A percentile compares a stretch with the other conserved stretches of the same genome.
Evolutionary conservation across 2,329 filamentous ascomycete species (phyloP).

Genomic region (Cercospora sojina): DNA sequence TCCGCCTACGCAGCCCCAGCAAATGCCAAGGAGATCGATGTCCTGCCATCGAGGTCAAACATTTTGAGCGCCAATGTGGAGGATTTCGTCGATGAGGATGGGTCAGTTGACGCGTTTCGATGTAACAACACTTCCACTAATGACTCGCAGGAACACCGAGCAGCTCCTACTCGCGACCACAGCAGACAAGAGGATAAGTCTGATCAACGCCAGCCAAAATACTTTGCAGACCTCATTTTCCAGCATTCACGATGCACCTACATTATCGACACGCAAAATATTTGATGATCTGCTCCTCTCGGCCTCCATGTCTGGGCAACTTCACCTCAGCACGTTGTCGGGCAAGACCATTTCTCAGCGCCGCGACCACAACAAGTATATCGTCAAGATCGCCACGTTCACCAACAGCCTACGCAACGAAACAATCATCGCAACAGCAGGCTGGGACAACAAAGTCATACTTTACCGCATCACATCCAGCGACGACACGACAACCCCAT

Average conservation of each 20-base stretch:
- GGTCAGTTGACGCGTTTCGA: background rate
- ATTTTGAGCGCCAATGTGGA: conserved; percentile 48
- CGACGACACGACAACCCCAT: conserved; percentile 9
- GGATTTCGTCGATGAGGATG: conserved; percentile 4
- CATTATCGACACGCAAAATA: conserved; percentile 53
- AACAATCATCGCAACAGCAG: conserved; percentile 56
- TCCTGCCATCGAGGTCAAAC: conserved; percentile 52
- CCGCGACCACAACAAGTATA: conserved; percentile 60
- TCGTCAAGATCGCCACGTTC: conserved; percentile 52
- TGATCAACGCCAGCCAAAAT: conserved; percentile 44
- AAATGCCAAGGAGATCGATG: conserved; percentile 42
- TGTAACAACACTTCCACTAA: background rate
- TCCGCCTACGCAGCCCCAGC: conserved; percentile 8
- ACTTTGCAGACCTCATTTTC: conserved; percentile 40
- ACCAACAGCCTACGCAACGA: conserved; percentile 26
- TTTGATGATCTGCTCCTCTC: conserved; percentile 50
- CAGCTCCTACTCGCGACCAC: conserved; percentile 45
- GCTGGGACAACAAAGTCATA: conserved; percentile 59
- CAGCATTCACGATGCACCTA: conserved; percentile 52
- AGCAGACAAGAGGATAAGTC: conserved; percentile 51
- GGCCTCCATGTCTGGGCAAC: conserved; percentile 60
- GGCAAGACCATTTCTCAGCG: conserved; percentile 48
- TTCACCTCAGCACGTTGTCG: conserved; percentile 49
- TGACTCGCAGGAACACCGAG: conserved; percentile 21
- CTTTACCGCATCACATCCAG: conserved; percentile 44